Percentiles rank a stretch among this genome's conserved stretches.
These are phyloP conservation scores for Tilletia caries DNA, from an alignment of 1,284 basidiomycete genomes.

Conservation along the genomic window DNA sequence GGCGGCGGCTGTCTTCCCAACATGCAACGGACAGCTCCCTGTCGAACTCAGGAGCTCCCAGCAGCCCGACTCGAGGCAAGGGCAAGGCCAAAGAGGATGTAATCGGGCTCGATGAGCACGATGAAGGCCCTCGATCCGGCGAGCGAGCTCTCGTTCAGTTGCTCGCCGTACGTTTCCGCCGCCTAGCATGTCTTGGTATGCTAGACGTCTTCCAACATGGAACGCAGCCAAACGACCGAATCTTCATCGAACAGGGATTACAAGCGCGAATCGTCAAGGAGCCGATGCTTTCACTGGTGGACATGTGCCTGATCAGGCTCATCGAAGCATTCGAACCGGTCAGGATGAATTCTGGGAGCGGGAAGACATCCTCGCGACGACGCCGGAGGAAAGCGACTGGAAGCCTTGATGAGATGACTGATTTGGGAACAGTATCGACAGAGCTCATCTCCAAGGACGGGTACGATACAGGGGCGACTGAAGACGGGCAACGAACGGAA, in stretches of 20 bases:
- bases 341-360: no score
- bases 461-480: background rate
- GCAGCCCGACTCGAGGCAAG: background rate
- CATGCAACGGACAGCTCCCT: background rate
- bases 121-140: background rate
- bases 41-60: no score
- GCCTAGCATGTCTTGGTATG: background rate
- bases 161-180: slow-evolving; percentile 2
- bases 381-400: background rate
- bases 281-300: background rate
- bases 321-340: background rate
- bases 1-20: background rate
- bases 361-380: background rate
- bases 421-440: background rate
- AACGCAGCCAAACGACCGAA: background rate
- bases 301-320: background rate
- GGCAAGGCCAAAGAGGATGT: background rate
- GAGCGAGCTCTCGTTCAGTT: no score
- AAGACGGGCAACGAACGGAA: background rate
- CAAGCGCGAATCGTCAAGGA: background rate
- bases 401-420: background rate
- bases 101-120: background rate
- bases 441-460: background rate
- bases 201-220: slow-evolving; percentile 5
- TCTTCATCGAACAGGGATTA: background rate